Percentiles rank a stretch among this genome's conserved stretches.
These are phyloP conservation scores for Pistacia integerrima DNA, from an alignment of 345 rosid genomes.

Conservation along the genomic window DNA sequence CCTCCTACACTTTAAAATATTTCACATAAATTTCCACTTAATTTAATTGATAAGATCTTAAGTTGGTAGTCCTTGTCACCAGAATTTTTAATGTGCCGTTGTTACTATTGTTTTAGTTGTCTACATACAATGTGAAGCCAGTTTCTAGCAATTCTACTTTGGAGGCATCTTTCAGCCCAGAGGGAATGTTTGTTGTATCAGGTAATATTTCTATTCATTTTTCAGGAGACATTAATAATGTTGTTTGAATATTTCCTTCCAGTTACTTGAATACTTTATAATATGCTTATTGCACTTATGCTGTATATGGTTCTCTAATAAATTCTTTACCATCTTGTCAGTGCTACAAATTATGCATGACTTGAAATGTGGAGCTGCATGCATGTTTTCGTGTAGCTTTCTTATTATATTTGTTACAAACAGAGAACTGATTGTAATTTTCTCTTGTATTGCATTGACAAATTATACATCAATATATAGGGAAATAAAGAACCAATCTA, in stretches of 20 bases:
- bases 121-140: slow-evolving; percentile 83
- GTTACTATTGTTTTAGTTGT: slow-evolving; percentile 48
- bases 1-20: not conserved
- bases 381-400: not conserved
- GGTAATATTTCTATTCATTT: slow-evolving; percentile 43
- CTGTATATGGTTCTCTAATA: not conserved
- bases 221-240: not conserved
- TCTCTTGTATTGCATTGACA: no score
- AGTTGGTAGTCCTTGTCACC: not conserved
- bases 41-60: not conserved
- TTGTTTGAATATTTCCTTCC: slow-evolving; percentile 5
- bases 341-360: not conserved
- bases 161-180: slow-evolving; percentile 97
- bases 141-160: slow-evolving; percentile 75
- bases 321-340: not conserved
- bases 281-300: not conserved
- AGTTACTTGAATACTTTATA: not conserved
- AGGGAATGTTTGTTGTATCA: slow-evolving; percentile 88
- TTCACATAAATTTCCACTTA: not conserved
- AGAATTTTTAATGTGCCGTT: slow-evolving; percentile 9
- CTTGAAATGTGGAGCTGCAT: not conserved
- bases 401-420: no score
- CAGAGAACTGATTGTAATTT: no score
- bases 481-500: no score
- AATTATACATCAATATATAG: no score